Evolutionary conservation across 192 early-diverging fungal genomes (phyloP).

Genomic region (Coemansia sp.): DNA sequence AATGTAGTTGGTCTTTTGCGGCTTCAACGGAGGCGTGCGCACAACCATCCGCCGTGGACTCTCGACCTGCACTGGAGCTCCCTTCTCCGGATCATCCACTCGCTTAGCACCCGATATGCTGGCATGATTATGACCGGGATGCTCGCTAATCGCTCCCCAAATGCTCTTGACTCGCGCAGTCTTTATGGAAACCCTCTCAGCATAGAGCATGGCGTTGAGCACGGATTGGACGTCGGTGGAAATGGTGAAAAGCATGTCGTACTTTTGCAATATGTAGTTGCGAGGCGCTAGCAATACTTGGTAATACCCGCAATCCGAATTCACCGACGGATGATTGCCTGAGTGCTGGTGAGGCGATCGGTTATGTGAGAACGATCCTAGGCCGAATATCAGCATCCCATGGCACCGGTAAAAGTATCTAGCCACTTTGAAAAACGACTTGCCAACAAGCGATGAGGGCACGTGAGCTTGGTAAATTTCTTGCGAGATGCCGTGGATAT

Average conservation of each 20-base stretch:
- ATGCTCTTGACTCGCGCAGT: conserved; percentile 11
- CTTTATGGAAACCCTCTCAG: conserved; percentile 40
- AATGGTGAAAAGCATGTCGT: conserved; percentile 51
- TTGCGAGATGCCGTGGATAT: conserved; percentile 50
- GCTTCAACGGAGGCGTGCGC: neutral
- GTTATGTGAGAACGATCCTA: conserved; percentile 30
- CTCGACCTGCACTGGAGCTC: conserved; percentile 13
- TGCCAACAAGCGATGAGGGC: conserved; percentile 33
- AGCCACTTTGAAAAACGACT: conserved; percentile 43
- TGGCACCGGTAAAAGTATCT: conserved; percentile 50
- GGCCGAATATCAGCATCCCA: conserved; percentile 43
- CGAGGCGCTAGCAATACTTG: conserved; percentile 41
- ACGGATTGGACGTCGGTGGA: conserved; percentile 46
- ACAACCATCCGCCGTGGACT: conserved; percentile 29
- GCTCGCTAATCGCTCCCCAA: neutral
- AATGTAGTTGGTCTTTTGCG: conserved; percentile 25
- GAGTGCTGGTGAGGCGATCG: conserved; percentile 18
- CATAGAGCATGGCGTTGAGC: conserved; percentile 29
- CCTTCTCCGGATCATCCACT: neutral
- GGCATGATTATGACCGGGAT: neutral
- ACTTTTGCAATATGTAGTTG: conserved; percentile 35
- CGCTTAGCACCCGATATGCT: neutral
- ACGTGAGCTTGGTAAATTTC: conserved; percentile 55
- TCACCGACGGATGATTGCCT: conserved; percentile 21
- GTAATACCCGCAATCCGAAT: conserved; percentile 23